Base-by-base conservation (phyloP, 2,329 filamentous ascomycete genomes). In the Cladosporium sp. region DNA sequence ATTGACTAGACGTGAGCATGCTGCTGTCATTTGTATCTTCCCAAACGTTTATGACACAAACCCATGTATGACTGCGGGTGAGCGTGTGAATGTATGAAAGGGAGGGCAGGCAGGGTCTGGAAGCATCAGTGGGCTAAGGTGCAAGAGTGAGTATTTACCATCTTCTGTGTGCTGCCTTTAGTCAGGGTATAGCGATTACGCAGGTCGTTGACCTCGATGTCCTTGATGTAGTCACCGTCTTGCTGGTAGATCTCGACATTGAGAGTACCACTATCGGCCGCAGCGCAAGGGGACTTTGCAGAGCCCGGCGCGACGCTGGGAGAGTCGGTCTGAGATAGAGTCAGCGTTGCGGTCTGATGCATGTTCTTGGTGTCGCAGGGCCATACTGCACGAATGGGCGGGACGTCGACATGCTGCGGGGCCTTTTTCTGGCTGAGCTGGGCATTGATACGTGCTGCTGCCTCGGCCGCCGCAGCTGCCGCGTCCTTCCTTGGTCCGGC, bases 121-220 rank as follows among this genome's bases (percentile, higher is more conserved):
- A 72, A 71, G 66, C 74, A 88, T 88, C 84, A 88, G 86, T 82
- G 83, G 78, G 78, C 75, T 60, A 63, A 37, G 57, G 60, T 61
- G 61, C 61, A 66, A 82, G 83, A 84, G 70, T 68, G 84, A 77
- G 77, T 88, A 92, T 88, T 96, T 97, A 99, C 94, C 93, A 94
- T 96, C 85, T 96, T 96, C 82, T 97, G 94, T 66, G 92, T 96
- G 69, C 91, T 89, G 71, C 92, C 92, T 81, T 97, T 97, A 65
- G 93, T 99, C 79, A 99, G 83, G 74, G 92, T 88, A 76, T 99
- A 99, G 69, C 93, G 90, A 74, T 97, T 99, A 65, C 93, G 88
- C 71, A 97, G 79, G 76, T 97, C 93, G 76, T 99, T 99, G 80
- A 99, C 91, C 80, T 97, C 94, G 71, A 99, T 96, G 72, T 99